phyloP scores from a whole-genome alignment of 345 rosid species.

The Gossypium mustelinum region DNA sequence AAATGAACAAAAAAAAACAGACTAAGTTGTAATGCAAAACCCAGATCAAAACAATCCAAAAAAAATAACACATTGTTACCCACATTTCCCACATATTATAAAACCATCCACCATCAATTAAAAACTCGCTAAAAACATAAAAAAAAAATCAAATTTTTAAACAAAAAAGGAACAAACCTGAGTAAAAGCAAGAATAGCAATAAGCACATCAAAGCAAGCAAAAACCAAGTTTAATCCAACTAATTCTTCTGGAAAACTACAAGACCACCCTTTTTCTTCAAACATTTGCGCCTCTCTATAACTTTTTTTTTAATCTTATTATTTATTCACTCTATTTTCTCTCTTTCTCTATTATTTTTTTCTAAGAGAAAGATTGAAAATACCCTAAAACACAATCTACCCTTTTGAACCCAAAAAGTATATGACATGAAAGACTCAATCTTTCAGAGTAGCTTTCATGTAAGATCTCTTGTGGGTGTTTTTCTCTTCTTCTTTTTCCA shows the following conservation, averaged over 20 bases:
- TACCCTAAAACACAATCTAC: slow-evolving; percentile 9
- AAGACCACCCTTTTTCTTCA: slow-evolving; percentile 27
- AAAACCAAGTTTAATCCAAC: slow-evolving; percentile 37
- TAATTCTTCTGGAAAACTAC: slow-evolving; percentile 30
- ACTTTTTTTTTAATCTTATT: background rate
- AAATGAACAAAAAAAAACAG: background rate
- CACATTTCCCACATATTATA: background rate
- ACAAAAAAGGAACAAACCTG: slow-evolving; percentile 35
- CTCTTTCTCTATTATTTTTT: slow-evolving; percentile 4
- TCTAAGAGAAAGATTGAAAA: slow-evolving; percentile 4
- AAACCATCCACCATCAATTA: background rate
- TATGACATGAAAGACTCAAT: slow-evolving; percentile 17
- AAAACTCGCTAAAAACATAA: background rate
- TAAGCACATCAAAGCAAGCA: slow-evolving; percentile 38
- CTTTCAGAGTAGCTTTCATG: slow-evolving; percentile 33
- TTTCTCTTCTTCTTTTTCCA: background rate
- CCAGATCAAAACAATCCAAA: background rate
- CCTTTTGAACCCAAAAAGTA: background rate
- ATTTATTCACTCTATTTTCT: background rate
- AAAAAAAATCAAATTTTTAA: background rate
- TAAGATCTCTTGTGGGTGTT: slow-evolving; percentile 22
- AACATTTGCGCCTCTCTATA: slow-evolving; percentile 16
- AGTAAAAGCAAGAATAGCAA: slow-evolving; percentile 40
- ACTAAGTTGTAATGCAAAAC: background rate
- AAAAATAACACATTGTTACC: background rate